Base-by-base conservation (phyloP, 768 basidiomycete genomes). In the Lactarius pseudohatsudake region DNA sequence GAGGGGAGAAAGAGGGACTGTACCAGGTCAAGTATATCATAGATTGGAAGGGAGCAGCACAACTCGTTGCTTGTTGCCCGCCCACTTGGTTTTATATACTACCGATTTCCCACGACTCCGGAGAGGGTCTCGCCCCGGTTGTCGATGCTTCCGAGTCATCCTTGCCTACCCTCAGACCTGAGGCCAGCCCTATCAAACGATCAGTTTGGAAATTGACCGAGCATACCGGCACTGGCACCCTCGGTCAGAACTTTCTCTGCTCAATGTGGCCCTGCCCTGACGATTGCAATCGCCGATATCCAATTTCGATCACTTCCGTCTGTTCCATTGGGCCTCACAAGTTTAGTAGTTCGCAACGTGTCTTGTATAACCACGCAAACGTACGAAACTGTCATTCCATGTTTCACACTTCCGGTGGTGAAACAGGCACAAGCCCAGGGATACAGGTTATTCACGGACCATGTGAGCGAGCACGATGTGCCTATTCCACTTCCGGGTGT, bases 1-100 rank as follows among this genome's bases (percentile, higher is more conserved):
- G 47, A 54, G 57, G 53, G 53, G 43, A 16, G 32, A 55, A 45
- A 64, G 57, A 36, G 30, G 10, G 54, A n/a, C 65, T 64, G 28
- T 57, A 73, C 72, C 72, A 69, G 64, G 57, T 55, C 54, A 66
- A 63, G 64, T 65, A 61, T 69, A 71, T 69, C 72, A 72, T 72
- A 73, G 69, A 72, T 66, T 61, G 64, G 47, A 58, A 66, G 65
- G 30, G 47, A 58, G 57, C 38, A 58, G 57, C 36, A 36, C 56
- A 32, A 36, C 30, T 8, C 6, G 22, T 53, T 53, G 10, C 2
- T 26, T 53, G 50, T 50, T 6, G 50, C 13, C 22, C 26, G 45
- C 20, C 38, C 45, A 56, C 20, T 36, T 34, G 8, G 34, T 32
- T 57, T 36, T 57, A 57, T 36, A 36, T 57, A 57, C 34, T 9